Base-by-base conservation (phyloP, 352 stramenopile species). In the Discostella stelligera region DNA sequence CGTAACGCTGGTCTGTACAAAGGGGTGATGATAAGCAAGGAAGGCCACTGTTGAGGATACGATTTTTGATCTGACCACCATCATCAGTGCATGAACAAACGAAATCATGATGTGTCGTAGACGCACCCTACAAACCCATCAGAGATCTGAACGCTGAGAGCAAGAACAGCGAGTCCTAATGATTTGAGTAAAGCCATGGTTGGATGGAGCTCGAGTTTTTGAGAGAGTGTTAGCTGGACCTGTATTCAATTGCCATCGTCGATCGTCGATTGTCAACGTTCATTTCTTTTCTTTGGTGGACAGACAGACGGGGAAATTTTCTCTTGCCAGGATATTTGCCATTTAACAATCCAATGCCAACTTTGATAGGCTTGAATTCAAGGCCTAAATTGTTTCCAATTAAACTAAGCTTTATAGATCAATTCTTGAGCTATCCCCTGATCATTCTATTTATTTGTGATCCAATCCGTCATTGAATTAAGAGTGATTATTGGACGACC, bases 101-200 rank as follows among this genome's bases (percentile, higher is more conserved):
- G 3, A 37, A 27, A 30, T 18, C 13, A 58, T 56, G 27, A 71
- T 56, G 44, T 25, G 27, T 44, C 37, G 11, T 2, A 44, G 37
- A 66, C 66, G 54, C 52, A 74, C 66, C 56, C 46, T 23, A 67
- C 66, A 66, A 74, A 74, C 53, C 66, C 66, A 66, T 58, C 61
- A 25, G 56, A 55, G 21, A 67, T 27, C 53, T 74, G 56, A 25
- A 67, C 37, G 30, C 66, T 67, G 20, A 67, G 18, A 16, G 55
- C 50, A 39, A 55, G 20, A 48, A 60, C 59, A 30, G 59, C 11
- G 2, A 71, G 50, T 25, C 44, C 25, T 41, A 67, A 2, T 62
- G 60, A 37, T 41, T 49, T 68, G 18, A 62, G 32, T 18, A 48
- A 39, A 41, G 49, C 32, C 66, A 74, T 74, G 10, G 8, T 68